phyloP scores from a whole-genome alignment of 2,329 filamentous ascomycete species.

The Penicillium corylophilum region DNA sequence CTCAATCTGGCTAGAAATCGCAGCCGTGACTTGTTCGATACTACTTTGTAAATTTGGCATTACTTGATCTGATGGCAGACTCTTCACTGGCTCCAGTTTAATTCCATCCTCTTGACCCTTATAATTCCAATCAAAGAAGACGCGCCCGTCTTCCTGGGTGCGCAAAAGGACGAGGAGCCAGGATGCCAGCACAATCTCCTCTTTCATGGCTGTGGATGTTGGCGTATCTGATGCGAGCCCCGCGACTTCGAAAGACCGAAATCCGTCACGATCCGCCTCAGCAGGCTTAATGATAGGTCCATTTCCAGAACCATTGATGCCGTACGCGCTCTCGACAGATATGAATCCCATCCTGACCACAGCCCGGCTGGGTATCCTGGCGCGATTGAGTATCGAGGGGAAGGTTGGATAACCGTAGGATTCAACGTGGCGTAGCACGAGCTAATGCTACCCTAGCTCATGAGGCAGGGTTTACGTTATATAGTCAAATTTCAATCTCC shows the following conservation, averaged over 20 bases:
- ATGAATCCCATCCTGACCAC: constrained; percentile 18
- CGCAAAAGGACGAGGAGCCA: constrained; percentile 49
- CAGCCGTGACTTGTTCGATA: constrained; percentile 26
- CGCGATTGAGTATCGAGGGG: constrained; percentile 4
- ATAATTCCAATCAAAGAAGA: constrained; percentile 44
- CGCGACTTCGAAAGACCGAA: constrained; percentile 29
- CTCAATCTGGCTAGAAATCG: constrained; percentile 29
- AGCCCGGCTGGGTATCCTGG: constrained; percentile 6
- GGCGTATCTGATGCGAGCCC: constrained; percentile 25
- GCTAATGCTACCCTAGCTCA: constrained; percentile 1
- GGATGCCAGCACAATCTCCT: constrained; percentile 45
- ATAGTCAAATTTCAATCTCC: constrained; percentile 12
- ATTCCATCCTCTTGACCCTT: constrained; percentile 10
- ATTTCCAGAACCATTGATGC: neutral
- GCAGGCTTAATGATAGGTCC: neutral
- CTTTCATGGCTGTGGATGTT: constrained; percentile 37
- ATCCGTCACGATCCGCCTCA: constrained; percentile 9
- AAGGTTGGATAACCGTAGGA: constrained; percentile 3
- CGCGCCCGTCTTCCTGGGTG: constrained; percentile 40
- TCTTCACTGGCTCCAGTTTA: constrained; percentile 16
- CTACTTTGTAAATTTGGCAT: constrained; percentile 33
- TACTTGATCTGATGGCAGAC: constrained; percentile 34
- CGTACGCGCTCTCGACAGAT: neutral
- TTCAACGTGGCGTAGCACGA: constrained; percentile 8
- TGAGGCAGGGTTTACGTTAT: constrained; percentile 14